A percentile compares a stretch with the other conserved stretches of the same genome.
phyloP scores from a whole-genome alignment of 176 grass and related monocot genomes.

The Musa beccarii region DNA sequence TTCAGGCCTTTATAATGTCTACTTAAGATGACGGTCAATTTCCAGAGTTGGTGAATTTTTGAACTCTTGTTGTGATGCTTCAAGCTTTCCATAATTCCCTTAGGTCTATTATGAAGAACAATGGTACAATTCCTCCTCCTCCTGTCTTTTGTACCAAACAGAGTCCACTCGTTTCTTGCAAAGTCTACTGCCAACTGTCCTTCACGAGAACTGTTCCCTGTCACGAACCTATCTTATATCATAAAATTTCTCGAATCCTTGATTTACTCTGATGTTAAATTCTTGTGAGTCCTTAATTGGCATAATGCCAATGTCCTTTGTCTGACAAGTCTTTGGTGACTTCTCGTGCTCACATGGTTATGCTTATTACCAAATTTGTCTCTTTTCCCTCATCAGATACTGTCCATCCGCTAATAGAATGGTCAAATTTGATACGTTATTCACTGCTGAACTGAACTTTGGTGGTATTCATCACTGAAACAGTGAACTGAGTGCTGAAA shows the following conservation, averaged over 20 bases:
- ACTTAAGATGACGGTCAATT: constrained; percentile 35
- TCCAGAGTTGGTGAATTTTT: constrained; percentile 12
- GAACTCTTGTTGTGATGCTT: constrained; percentile 14
- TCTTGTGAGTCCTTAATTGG: neutral
- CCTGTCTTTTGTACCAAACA: neutral
- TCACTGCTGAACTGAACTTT: neutral
- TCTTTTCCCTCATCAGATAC: neutral
- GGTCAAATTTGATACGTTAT: neutral
- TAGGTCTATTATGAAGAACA: constrained; percentile 18
- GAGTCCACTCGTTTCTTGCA: neutral
- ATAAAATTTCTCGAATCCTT: neutral
- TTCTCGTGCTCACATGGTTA: neutral
- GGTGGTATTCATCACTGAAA: neutral
- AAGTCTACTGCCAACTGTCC: neutral
- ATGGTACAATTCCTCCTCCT: neutral
- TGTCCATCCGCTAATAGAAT: neutral
- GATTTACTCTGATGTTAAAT: neutral
- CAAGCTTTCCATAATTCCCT: constrained; percentile 15
- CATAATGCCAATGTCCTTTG: neutral
- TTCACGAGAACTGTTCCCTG: neutral
- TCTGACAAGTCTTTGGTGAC: neutral
- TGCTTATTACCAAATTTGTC: neutral
- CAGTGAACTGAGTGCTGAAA: neutral
- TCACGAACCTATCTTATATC: neutral
- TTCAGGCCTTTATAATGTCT: constrained; percentile 90